phyloP scores from a whole-genome alignment of 331 rosid genomes.

The Rosa hybrid region DNA sequence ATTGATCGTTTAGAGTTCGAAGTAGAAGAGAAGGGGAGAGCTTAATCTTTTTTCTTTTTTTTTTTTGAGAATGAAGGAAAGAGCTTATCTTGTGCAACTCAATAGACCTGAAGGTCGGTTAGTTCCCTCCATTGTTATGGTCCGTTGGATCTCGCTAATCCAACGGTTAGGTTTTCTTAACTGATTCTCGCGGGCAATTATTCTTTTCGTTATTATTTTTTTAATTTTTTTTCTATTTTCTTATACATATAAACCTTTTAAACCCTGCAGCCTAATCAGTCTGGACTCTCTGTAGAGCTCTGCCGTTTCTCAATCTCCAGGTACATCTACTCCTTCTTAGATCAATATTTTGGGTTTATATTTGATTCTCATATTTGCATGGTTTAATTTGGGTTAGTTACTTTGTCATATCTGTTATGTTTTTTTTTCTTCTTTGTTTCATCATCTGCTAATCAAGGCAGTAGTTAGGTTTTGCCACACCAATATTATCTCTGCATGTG shows the following conservation, averaged over 20 bases:
- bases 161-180: background rate
- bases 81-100: no score
- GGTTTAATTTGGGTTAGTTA: background rate
- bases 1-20: no score
- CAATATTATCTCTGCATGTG: background rate
- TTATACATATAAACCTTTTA: background rate
- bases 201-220: background rate
- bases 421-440: no score
- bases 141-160: background rate
- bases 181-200: background rate
- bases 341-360: background rate
- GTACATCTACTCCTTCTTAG: background rate
- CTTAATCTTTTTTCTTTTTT: no score
- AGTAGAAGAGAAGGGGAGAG: no score
- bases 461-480: background rate
- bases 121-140: background rate
- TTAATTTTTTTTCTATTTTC: background rate
- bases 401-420: background rate
- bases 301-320: background rate
- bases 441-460: background rate
- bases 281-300: background rate
- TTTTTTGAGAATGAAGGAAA: no score
- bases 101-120: background rate
- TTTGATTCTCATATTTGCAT: background rate
- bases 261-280: background rate